Conservation (phyloP, 805 yeast species). For the Hanseniaspora guilliermondii region DNA sequence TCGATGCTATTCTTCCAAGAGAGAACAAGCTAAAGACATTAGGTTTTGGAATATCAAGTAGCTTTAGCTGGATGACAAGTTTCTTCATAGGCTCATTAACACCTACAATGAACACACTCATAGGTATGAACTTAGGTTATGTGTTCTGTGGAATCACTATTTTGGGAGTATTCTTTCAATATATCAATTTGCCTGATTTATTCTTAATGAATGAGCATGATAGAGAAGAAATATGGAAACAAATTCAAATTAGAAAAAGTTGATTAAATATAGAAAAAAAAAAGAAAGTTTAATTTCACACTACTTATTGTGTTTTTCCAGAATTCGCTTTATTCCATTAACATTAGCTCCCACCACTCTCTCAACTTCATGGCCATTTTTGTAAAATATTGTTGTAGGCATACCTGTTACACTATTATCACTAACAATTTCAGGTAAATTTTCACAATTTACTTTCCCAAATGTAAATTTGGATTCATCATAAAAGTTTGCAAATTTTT, state of each 20-base stretch:
- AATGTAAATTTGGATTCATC: conserved; percentile 44
- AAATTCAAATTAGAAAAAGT: not conserved
- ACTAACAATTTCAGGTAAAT: conserved; percentile 62
- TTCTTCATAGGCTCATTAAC: conserved; percentile 53
- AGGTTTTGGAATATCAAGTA: conserved; percentile 53
- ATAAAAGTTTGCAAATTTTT: conserved; percentile 58
- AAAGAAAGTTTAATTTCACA: too few species aligned
- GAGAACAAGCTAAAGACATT: conserved; percentile 42
- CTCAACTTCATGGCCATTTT: conserved; percentile 66
- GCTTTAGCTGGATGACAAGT: conserved; percentile 55
- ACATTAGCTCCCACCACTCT: conserved; percentile 62
- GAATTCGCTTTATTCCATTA: conserved; percentile 24
- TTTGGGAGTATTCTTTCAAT: conserved; percentile 40
- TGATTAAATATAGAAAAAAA: not conserved
- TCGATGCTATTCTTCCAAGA: conserved; percentile 52
- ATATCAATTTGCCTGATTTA: conserved; percentile 48
- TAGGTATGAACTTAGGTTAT: conserved; percentile 58
- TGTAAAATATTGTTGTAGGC: conserved; percentile 66
- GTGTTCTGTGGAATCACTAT: conserved; percentile 41
- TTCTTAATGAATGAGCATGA: conserved; percentile 21
- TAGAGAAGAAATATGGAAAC: conserved; percentile 4
- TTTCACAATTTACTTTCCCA: conserved; percentile 87
- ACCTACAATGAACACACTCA: conserved; percentile 47
- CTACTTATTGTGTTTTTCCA: not conserved
- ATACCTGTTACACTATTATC: conserved; percentile 46